phyloP scores from a whole-genome alignment of 495 filamentous ascomycete species.

The Penicillium ucsense region DNA sequence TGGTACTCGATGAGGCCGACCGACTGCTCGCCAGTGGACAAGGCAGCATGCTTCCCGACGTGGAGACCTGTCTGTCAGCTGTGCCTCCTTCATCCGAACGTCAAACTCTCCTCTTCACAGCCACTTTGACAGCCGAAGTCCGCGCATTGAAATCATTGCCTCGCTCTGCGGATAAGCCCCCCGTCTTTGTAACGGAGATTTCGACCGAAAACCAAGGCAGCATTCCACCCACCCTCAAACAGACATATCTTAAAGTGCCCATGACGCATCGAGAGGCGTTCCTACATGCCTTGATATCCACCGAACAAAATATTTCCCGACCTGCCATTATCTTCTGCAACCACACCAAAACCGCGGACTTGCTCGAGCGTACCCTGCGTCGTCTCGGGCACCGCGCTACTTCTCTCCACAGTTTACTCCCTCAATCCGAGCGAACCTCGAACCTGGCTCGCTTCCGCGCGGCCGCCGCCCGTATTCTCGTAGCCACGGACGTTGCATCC shows the following conservation, averaged over 20 bases:
- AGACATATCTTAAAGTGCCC: constrained; percentile 78
- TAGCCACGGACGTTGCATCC: constrained; percentile 94
- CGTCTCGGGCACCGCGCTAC: constrained; percentile 84
- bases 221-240: constrained; percentile 69
- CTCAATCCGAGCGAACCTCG: constrained; percentile 69
- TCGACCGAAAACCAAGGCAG: constrained; percentile 56
- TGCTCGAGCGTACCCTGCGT: constrained; percentile 76
- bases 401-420: constrained; percentile 74
- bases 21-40: constrained; percentile 65
- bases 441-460: constrained; percentile 91
- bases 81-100: constrained; percentile 64
- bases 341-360: constrained; percentile 75
- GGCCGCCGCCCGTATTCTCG: constrained; percentile 76
- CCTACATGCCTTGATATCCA: constrained; percentile 80
- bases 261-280: constrained; percentile 89
- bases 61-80: constrained; percentile 74
- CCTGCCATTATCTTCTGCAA: constrained; percentile 92
- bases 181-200: constrained; percentile 84
- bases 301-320: constrained; percentile 61
- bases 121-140: constrained; percentile 90
- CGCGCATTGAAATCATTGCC: constrained; percentile 69
- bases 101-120: constrained; percentile 93
- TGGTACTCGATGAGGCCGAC: constrained; percentile 95
- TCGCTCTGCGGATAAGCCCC: constrained; percentile 50
- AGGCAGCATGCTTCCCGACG: constrained; percentile 86